Conservation (phyloP, 2,329 filamentous ascomycete species). For the Kalaharituber pfeilii region DNA sequence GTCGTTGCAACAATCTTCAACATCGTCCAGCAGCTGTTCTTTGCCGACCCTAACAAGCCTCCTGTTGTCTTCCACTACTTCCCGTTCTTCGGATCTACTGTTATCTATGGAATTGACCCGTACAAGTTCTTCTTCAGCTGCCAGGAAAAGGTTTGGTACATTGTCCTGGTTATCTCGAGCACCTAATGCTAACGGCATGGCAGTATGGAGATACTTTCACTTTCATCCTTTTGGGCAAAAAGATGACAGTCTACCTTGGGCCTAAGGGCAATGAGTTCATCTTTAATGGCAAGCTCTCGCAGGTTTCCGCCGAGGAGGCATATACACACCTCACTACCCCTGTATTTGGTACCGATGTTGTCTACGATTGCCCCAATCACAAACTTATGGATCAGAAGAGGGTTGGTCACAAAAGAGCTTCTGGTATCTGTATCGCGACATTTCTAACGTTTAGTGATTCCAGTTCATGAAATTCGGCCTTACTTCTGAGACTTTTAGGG, state of each 20-base stretch:
- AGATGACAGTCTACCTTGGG: slow-evolving; percentile 71
- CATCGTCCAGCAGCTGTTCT: slow-evolving; percentile 59
- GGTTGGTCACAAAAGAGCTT: slow-evolving; percentile 29
- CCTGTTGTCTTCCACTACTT: slow-evolving; percentile 68
- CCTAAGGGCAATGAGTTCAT: slow-evolving; percentile 79
- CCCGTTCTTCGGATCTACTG: slow-evolving; percentile 72
- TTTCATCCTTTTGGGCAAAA: slow-evolving; percentile 72
- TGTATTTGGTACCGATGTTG: slow-evolving; percentile 59
- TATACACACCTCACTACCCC: slow-evolving; percentile 59
- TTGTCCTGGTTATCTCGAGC: not conserved
- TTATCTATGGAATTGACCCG: slow-evolving; percentile 89
- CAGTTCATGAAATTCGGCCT: slow-evolving; percentile 69
- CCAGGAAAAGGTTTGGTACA: slow-evolving; percentile 49
- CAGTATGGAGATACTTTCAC: slow-evolving; percentile 82
- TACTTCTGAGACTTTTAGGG: slow-evolving; percentile 53
- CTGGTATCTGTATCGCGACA: not conserved
- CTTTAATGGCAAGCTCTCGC: slow-evolving; percentile 74
- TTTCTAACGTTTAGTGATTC: too few relatives aligned
- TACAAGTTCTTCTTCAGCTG: slow-evolving; percentile 63
- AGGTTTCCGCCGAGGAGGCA: slow-evolving; percentile 79
- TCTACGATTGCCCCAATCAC: slow-evolving; percentile 69
- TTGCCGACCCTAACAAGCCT: slow-evolving; percentile 66
- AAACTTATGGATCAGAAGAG: slow-evolving; percentile 86
- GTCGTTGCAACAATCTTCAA: slow-evolving; percentile 52
- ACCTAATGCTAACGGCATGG: not conserved